Evolutionary conservation across 371 early-diverging fungal genomes (phyloP).

Genomic region (Coemansia sp.): DNA sequence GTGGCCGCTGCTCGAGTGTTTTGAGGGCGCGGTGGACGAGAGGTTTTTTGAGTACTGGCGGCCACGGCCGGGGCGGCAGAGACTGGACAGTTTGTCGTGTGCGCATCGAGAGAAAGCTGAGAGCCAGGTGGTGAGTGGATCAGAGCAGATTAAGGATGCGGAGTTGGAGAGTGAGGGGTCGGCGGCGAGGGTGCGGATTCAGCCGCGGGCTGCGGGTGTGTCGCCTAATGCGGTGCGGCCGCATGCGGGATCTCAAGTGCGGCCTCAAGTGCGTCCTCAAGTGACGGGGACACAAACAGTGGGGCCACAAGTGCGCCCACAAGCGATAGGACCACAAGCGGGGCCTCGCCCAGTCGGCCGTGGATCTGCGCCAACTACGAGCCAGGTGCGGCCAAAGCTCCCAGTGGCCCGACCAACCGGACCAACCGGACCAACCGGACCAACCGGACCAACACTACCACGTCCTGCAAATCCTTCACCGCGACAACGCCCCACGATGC

Average conservation of each 20-base stretch:
- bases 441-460: too few relatives aligned
- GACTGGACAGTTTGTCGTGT: not conserved
- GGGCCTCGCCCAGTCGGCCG: too few relatives aligned
- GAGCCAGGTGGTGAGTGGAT: not conserved
- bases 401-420: too few relatives aligned
- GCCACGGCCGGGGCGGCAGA: conserved; percentile 6
- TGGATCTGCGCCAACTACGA: not conserved
- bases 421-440: too few relatives aligned
- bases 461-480: too few relatives aligned
- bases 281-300: too few relatives aligned
- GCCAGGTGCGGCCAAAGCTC: not conserved
- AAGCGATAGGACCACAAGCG: too few relatives aligned
- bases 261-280: too few relatives aligned
- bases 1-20: conserved; percentile 39
- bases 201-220: not conserved
- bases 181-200: conserved; percentile 20
- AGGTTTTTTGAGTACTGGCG: conserved; percentile 36
- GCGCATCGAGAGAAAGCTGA: not conserved
- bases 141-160: not conserved
- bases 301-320: too few relatives aligned
- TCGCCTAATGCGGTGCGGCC: not conserved
- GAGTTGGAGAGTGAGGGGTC: not conserved
- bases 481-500: not conserved
- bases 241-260: too few relatives aligned
- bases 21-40: conserved; percentile 9